phyloP scores from a whole-genome alignment of 257 asterid genomes.

The Anisodus acutangulus region DNA sequence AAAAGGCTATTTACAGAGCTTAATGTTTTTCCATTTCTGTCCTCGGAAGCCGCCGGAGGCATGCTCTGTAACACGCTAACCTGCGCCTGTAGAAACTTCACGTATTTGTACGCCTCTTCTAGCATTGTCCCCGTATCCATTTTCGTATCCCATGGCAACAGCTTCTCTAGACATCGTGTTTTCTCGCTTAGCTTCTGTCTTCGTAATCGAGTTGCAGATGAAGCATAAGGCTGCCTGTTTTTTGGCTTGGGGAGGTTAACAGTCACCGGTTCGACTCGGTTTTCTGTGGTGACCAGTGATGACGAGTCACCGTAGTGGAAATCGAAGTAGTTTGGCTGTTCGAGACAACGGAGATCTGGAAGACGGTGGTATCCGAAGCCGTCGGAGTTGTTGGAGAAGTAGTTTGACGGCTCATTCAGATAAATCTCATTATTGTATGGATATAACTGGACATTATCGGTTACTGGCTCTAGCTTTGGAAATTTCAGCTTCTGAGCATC shows the following conservation, averaged over 20 bases:
- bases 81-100: conserved; percentile 79
- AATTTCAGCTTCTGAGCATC: neutral
- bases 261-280: neutral
- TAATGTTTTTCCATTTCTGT: conserved; percentile 4
- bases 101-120: conserved; percentile 78
- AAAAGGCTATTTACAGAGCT: no score
- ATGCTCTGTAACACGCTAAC: conserved; percentile 60
- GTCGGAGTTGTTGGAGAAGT: conserved; percentile 40
- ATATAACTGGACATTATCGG: neutral
- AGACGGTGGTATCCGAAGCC: conserved; percentile 30
- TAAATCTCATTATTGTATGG: neutral
- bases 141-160: conserved; percentile 61
- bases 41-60: conserved; percentile 45
- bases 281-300: conserved; percentile 27
- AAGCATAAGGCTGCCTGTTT: neutral
- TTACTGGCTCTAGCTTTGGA: conserved; percentile 24
- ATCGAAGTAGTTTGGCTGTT: conserved; percentile 36
- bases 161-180: conserved; percentile 51
- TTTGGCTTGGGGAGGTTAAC: conserved; percentile 23
- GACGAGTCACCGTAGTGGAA: conserved; percentile 18
- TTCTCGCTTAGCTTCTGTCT: conserved; percentile 60
- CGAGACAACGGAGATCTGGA: conserved; percentile 49
- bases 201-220: conserved; percentile 10
- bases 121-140: conserved; percentile 75
- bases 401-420: conserved; percentile 38